Base-by-base conservation (phyloP, 768 basidiomycete genomes). In the Pleurotus citrinopileatus region DNA sequence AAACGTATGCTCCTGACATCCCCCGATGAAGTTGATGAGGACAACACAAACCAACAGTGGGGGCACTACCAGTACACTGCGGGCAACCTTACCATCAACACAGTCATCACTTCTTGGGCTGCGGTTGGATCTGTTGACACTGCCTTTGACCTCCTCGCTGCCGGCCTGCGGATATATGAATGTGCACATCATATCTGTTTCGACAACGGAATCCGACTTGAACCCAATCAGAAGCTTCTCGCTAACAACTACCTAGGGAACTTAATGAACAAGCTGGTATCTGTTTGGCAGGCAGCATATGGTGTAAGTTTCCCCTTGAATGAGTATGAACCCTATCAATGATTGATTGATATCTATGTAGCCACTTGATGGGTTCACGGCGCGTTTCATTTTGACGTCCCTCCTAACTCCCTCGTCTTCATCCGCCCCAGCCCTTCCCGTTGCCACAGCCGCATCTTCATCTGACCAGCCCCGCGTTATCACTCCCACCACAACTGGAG, bases 231-330 rank as follows among this genome's bases (percentile, higher is more conserved):
- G 12, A 32, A 15, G 13, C 34, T 50, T 5, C 26, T 50, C 29
- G 32, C 47, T 7, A 29, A 50, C 22, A 20, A 28, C 2, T 50
- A 50, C 22, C 47, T 50, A 6, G 47, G 34, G 8, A 19, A n/a
- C 8, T 20, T 50, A 8, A 29, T 36, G 9, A 50, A 29, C 15
- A 29, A 34, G 29, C 17, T 50, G 17, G 27, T 36, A 4, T 9
- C 20, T 0, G 28, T 50, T 19, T 50, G 47, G 47, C 47, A 34
- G 19, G 29, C 19, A 36, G 47, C 27, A 4, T 13, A 19, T 17
- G 45, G 45, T 10, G 45, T 46, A 27, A 15, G 45, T n/a, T 46
- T 32, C n/a, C n/a, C n/a, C n/a, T n/a, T n/a, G n/a, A n/a, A n/a
- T n/a, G n/a, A n/a, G n/a, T n/a, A n/a, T n/a, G n/a, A n/a, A n/a